phyloP scores from a whole-genome alignment of 2,329 filamentous ascomycete genomes.

The Fusarium continuum region DNA sequence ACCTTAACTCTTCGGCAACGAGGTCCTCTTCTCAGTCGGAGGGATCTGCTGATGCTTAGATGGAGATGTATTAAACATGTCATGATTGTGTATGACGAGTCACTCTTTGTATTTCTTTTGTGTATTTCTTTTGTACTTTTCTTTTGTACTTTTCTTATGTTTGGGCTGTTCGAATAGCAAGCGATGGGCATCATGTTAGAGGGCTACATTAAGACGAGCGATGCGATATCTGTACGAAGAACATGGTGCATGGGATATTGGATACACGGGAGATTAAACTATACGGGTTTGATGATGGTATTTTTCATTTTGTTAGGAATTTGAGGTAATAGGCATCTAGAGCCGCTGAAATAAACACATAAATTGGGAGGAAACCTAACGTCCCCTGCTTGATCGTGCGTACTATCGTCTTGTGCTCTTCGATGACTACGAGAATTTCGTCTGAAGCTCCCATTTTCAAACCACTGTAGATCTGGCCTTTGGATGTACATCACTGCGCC shows the following conservation, averaged over 20 bases:
- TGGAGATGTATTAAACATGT: conserved; percentile 10
- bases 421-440: neutral
- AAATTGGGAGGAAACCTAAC: neutral
- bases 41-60: conserved; percentile 31
- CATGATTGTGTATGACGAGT: conserved; percentile 6
- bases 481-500: conserved; percentile 37
- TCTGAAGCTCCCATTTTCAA: too few species aligned
- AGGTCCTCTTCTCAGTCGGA: conserved; percentile 35
- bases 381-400: neutral
- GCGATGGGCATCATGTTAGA: conserved; percentile 21
- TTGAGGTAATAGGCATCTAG: conserved; percentile 2
- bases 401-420: neutral
- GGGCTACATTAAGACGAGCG: conserved; percentile 21
- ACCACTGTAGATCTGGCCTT: too few species aligned
- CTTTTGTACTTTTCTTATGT: conserved; percentile 15
- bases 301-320: neutral
- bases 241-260: neutral
- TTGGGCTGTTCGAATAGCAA: conserved; percentile 8
- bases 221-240: conserved; percentile 35
- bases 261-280: neutral
- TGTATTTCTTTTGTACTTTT: conserved; percentile 1
- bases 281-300: neutral
- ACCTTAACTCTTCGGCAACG: conserved; percentile 27
- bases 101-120: conserved; percentile 27
- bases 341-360: conserved; percentile 1